Evolutionary conservation across 2,329 filamentous ascomycete genomes (phyloP).

Genomic region (Fonsecaea multimorphosa): DNA sequence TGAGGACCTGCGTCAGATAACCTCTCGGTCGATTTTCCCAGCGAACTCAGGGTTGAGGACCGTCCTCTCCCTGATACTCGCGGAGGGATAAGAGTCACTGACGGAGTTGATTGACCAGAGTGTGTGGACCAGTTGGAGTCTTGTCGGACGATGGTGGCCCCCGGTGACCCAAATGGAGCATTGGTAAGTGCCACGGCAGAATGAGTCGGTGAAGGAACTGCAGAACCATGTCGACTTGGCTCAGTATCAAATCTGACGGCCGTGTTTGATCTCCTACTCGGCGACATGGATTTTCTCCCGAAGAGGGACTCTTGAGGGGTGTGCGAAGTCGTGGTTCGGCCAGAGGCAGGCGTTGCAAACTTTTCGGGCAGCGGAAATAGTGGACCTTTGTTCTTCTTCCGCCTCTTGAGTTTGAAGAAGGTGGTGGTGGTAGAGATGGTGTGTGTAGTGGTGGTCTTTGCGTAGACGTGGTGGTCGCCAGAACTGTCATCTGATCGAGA

Average conservation of each 20-base stretch:
- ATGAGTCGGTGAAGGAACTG: slow-evolving; percentile 57
- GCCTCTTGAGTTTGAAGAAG: slow-evolving; percentile 76
- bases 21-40: slow-evolving; percentile 70
- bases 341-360: slow-evolving; percentile 56
- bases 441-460: slow-evolving; percentile 67
- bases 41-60: slow-evolving; percentile 88
- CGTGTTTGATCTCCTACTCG: slow-evolving; percentile 37
- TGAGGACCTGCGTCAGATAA: slow-evolving; percentile 66
- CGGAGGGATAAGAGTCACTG: slow-evolving; percentile 65
- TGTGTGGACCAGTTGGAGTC: slow-evolving; percentile 69
- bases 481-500: slow-evolving; percentile 87
- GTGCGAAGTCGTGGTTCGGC: slow-evolving; percentile 45
- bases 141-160: slow-evolving; percentile 60
- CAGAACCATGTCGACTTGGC: slow-evolving; percentile 42
- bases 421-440: slow-evolving; percentile 70
- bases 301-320: slow-evolving; percentile 51
- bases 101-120: slow-evolving; percentile 66
- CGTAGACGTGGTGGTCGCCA: slow-evolving; percentile 67
- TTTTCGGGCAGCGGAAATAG: slow-evolving; percentile 90
- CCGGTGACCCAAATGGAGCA: slow-evolving; percentile 52
- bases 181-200: slow-evolving; percentile 59
- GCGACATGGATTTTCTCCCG: slow-evolving; percentile 41
- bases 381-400: slow-evolving; percentile 75
- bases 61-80: slow-evolving; percentile 70
- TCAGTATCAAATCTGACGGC: slow-evolving; percentile 35